phyloP scores from a whole-genome alignment of 176 grass and related monocot species.

The Zoysia pacifica region DNA sequence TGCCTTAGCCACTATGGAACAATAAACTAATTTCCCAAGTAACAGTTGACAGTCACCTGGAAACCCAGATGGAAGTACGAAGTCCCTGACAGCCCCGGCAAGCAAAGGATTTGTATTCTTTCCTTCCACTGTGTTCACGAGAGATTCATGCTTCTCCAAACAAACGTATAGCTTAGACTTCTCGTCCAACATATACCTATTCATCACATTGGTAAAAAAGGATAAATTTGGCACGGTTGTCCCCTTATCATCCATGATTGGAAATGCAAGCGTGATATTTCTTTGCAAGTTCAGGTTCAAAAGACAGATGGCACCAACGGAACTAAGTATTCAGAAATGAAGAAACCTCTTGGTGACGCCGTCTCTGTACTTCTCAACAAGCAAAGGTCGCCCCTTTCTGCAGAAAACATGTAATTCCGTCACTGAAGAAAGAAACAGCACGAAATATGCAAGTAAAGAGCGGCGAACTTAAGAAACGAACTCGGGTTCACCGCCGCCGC shows the following conservation, averaged over 20 bases:
- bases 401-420: not conserved
- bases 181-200: slow-evolving; percentile 61
- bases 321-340: slow-evolving; percentile 8
- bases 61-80: slow-evolving; percentile 79
- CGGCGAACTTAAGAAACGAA: slow-evolving; percentile 16
- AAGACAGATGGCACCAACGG: not conserved
- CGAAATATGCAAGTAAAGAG: not conserved
- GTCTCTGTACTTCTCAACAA: slow-evolving; percentile 73
- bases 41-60: slow-evolving; percentile 57
- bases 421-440: not conserved
- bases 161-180: slow-evolving; percentile 48
- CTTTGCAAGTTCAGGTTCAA: not conserved
- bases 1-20: not conserved
- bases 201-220: slow-evolving; percentile 3
- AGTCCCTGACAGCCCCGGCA: slow-evolving; percentile 57
- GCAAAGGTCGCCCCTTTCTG: slow-evolving; percentile 54
- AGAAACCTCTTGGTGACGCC: slow-evolving; percentile 69
- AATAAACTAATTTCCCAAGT: slow-evolving; percentile 2
- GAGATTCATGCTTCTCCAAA: slow-evolving; percentile 41
- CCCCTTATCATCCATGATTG: not conserved
- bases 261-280: slow-evolving; percentile 12
- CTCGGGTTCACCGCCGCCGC: slow-evolving; percentile 23
- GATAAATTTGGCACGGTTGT: not conserved
- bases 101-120: slow-evolving; percentile 34
- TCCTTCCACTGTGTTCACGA: slow-evolving; percentile 23